Evolutionary conservation across 2,329 filamentous ascomycete species (phyloP).

Genomic region (Leptographium lundbergii): DNA sequence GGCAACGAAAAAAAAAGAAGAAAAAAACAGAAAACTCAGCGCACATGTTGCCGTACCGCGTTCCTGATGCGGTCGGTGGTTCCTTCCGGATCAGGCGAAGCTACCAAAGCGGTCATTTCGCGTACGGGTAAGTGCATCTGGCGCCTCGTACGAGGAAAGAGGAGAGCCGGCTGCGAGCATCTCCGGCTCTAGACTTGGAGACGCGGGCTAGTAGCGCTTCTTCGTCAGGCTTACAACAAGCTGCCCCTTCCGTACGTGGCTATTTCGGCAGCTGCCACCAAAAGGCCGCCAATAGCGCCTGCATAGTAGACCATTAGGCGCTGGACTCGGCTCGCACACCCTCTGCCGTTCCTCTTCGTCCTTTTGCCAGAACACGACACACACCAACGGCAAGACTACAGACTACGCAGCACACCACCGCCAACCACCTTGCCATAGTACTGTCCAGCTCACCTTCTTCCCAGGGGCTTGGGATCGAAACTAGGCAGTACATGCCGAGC

Average conservation of each 20-base stretch:
- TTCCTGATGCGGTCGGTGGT: not conserved
- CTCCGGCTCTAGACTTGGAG: too few relatives aligned
- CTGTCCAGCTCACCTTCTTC: constrained; percentile 7
- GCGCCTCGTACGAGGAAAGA: not conserved
- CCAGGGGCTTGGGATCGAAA: constrained; percentile 21
- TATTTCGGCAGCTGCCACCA: not conserved
- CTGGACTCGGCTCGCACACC: not conserved
- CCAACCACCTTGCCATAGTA: not conserved
- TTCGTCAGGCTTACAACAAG: not conserved
- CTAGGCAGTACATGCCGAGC: constrained; percentile 20
- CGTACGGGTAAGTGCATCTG: not conserved
- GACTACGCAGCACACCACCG: too few relatives aligned
- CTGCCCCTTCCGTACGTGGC: not conserved
- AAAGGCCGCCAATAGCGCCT: not conserved
- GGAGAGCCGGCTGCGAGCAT: too few relatives aligned
- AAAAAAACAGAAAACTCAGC: not conserved
- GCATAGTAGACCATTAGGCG: not conserved
- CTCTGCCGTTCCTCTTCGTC: too few relatives aligned
- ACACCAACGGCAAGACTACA: too few relatives aligned
- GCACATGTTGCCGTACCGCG: not conserved
- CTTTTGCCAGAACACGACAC: too few relatives aligned
- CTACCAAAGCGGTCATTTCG: not conserved
- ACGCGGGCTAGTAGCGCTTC: not conserved
- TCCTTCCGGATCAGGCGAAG: not conserved
- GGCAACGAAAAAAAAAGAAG: not conserved